phyloP scores from a whole-genome alignment of 192 early-diverging fungal genomes.

The Coemansia sp. region DNA sequence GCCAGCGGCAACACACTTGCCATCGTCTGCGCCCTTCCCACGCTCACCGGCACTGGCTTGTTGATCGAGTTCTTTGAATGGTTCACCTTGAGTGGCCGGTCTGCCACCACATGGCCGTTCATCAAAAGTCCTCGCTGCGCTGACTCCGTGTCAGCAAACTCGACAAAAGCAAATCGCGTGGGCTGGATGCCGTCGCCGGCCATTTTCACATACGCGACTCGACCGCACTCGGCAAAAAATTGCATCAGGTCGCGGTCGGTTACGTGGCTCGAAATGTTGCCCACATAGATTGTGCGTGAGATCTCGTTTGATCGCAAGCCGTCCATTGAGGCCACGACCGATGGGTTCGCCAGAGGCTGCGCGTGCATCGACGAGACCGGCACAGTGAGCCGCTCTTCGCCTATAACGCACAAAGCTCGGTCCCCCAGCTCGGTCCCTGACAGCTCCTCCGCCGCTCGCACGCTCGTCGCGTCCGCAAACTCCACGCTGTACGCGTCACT shows the following conservation, averaged over 20 bases:
- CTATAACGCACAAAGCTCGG: conserved; percentile 59
- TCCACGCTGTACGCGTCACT: conserved; percentile 62
- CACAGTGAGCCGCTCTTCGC: conserved; percentile 6
- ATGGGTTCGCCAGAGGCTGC: conserved; percentile 40
- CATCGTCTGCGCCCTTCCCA: background rate
- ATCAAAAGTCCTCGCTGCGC: conserved; percentile 63
- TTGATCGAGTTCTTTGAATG: conserved; percentile 77
- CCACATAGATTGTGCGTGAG: conserved; percentile 73
- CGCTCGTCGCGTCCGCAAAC: conserved; percentile 55
- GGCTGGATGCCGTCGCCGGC: conserved; percentile 69
- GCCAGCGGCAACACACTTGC: background rate
- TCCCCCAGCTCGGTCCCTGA: conserved; percentile 69
- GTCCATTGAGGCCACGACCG: conserved; percentile 50
- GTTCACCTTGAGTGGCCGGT: conserved; percentile 69
- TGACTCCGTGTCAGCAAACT: conserved; percentile 64
- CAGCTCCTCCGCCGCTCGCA: conserved; percentile 60
- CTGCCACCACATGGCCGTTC: conserved; percentile 65
- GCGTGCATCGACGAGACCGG: background rate
- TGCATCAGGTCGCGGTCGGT: conserved; percentile 63
- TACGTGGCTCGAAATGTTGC: conserved; percentile 62
- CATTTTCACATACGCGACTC: conserved; percentile 71
- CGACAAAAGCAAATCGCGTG: conserved; percentile 75
- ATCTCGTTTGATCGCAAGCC: conserved; percentile 64
- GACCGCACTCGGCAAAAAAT: conserved; percentile 63
- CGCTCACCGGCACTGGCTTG: conserved; percentile 43